Conservation (phyloP, 345 rosid species). For the Citrus inodora region DNA sequence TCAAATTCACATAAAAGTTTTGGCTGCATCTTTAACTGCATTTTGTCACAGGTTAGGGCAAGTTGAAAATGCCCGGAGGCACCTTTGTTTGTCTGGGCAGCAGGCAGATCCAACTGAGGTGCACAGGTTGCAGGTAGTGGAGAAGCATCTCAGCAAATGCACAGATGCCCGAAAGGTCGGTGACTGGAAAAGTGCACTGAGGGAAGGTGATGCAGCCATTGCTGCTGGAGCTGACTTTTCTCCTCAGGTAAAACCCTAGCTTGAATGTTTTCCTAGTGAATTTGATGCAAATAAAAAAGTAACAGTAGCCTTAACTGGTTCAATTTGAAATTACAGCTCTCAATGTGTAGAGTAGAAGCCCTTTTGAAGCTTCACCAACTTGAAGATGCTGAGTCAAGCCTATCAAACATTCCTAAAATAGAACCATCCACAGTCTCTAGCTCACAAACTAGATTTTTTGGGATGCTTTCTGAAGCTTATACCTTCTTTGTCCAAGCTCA, state of each 20-base stretch:
- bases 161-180: slow-evolving; percentile 61
- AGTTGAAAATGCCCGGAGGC: slow-evolving; percentile 70
- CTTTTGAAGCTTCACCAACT: slow-evolving; percentile 73
- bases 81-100: slow-evolving; percentile 44
- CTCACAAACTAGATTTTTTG: slow-evolving; percentile 50
- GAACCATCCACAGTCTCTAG: slow-evolving; percentile 41
- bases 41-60: slow-evolving; percentile 76
- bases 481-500: slow-evolving; percentile 65
- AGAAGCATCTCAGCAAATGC: slow-evolving; percentile 70
- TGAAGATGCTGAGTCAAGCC: slow-evolving; percentile 66
- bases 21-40: slow-evolving; percentile 14
- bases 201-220: slow-evolving; percentile 69
- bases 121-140: slow-evolving; percentile 62
- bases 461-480: slow-evolving; percentile 85
- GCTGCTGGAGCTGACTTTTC: slow-evolving; percentile 81
- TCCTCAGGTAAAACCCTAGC: slow-evolving; percentile 58
- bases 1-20: neutral
- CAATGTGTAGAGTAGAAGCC: slow-evolving; percentile 96
- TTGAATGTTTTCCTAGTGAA: neutral
- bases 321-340: slow-evolving; percentile 71
- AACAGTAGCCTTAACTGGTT: slow-evolving; percentile 27
- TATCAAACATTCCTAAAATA: slow-evolving; percentile 43
- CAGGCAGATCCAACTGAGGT: slow-evolving; percentile 56
- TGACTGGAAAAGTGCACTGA: slow-evolving; percentile 69
- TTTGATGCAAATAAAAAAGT: neutral